Evolutionary conservation across 176 grass and related monocot species (phyloP), one percentile per base, ranked within the genome.

Genomic region (Rhynchospora pubera): DNA sequence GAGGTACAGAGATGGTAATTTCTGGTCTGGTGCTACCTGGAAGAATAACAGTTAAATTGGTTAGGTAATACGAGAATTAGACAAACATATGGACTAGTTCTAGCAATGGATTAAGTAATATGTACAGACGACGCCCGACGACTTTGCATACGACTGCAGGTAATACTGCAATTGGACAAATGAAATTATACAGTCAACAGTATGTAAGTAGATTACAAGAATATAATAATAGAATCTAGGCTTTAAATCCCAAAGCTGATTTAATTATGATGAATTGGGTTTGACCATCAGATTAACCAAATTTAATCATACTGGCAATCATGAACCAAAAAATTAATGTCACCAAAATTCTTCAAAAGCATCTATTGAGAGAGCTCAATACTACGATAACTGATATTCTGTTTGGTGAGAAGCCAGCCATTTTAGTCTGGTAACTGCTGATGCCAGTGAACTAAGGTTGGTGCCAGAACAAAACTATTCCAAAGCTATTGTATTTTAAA

Each of bases 1-100:
- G 69, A 99, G 89, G 85, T 99, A 99, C 16, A 99, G 89, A 71
- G 97, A 93, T 42, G 97, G 91, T 50, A 99, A 87, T 89, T 91
- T 99, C 86, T 99, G 97, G 65, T 99, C 97, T 15, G 71, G 60
- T 44, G 91, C 82, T 67, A 96, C 93, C 97, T 99, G 91, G 61
- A 92, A 72, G 16, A 85, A 85, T 68, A 88, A 79, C 57, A 12
- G 83, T 85, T 24, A 39, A 67, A 53, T 32, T 7, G 6, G 28
- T 77, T 16, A 43, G 83, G 43, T 87, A 56, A 46, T 8, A 76
- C 79, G 79, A n/a, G 53, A 86, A 84, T 30, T 9, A 16, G 48
- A 55, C 6, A 65, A 48, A 5, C 18, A 44, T 74, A 53, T 22
- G 55, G 15, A 85, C 80, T 75, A 70, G 83, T 62, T 79, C 3